These are phyloP conservation scores for Funneliformis caledonium DNA, from an alignment of 371 early-diverging fungal species.

Conservation along the genomic window DNA sequence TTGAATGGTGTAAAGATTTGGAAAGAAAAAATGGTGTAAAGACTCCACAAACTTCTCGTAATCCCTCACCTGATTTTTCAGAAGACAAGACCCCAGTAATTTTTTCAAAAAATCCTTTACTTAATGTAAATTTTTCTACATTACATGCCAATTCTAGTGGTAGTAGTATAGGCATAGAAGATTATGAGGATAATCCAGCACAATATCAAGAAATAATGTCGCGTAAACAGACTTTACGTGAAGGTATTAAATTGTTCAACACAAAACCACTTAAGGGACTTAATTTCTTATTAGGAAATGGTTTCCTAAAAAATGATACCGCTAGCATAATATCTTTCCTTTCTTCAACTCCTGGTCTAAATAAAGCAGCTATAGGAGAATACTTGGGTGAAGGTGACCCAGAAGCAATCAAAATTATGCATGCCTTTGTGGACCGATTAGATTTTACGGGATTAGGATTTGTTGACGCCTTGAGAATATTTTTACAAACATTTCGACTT, in stretches of 20 bases:
- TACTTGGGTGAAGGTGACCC: constrained; percentile 79
- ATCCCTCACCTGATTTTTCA: constrained; percentile 8
- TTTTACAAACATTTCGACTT: constrained; percentile 77
- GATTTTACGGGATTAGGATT: constrained; percentile 69
- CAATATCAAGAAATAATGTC: constrained; percentile 68
- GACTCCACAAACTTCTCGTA: constrained; percentile 23
- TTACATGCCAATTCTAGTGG: constrained; percentile 43
- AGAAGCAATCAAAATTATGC: constrained; percentile 75
- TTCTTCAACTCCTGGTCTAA: constrained; percentile 64
- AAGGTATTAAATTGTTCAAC: constrained; percentile 71
- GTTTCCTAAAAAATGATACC: constrained; percentile 61
- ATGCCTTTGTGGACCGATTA: constrained; percentile 75
- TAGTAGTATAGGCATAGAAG: constrained; percentile 45
- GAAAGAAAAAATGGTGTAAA: constrained; percentile 40
- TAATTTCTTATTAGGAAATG: constrained; percentile 64
- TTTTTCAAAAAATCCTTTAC: constrained; percentile 50
- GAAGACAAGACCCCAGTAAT: constrained; percentile 45
- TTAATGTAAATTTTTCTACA: constrained; percentile 47
- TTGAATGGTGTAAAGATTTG: constrained; percentile 62
- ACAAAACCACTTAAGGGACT: constrained; percentile 75
- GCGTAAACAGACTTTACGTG: constrained; percentile 63
- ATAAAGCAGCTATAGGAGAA: constrained; percentile 76
- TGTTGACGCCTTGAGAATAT: constrained; percentile 71
- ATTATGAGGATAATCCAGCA: constrained; percentile 63
- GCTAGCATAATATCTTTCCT: constrained; percentile 64